Conservation (phyloP, 306 rosid genomes). For the Glycine tomentella region DNA sequence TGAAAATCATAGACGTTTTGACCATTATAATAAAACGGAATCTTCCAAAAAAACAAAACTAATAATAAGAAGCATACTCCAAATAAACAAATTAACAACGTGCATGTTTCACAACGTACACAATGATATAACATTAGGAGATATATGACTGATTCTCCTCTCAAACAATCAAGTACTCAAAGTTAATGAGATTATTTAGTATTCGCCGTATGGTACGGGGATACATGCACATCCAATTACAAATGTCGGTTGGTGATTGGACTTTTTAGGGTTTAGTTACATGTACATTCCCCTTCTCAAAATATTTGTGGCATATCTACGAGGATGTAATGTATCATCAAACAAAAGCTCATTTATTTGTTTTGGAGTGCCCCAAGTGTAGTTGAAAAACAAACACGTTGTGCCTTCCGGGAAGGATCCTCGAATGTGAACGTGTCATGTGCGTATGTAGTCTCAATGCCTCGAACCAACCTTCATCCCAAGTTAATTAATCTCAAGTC, state of each 20-base stretch:
- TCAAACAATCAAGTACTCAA: neutral
- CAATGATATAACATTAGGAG: neutral
- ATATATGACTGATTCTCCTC: slow-evolving; percentile 26
- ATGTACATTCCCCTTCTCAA: slow-evolving; percentile 28
- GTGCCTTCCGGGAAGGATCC: slow-evolving; percentile 40
- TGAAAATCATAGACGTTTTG: neutral
- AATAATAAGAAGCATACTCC: neutral
- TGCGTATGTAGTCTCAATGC: neutral
- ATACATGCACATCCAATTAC: neutral
- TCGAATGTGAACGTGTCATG: slow-evolving; percentile 20
- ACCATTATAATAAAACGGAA: neutral
- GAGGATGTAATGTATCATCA: neutral
- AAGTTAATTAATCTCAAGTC: slow-evolving; percentile 47
- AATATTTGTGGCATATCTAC: neutral
- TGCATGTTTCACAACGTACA: slow-evolving; percentile 16
- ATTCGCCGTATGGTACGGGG: slow-evolving; percentile 35
- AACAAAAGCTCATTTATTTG: neutral
- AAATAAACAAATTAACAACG: neutral
- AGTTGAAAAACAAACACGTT: no score
- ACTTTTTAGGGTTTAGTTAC: slow-evolving; percentile 10
- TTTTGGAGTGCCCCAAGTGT: neutral
- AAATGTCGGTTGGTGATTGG: slow-evolving; percentile 44
- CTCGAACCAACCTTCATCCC: slow-evolving; percentile 11
- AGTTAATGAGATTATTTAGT: neutral
- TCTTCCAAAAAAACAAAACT: no score